These are phyloP conservation scores for Luffa acutangula DNA, from an alignment of 306 rosid species.

Conservation along the genomic window DNA sequence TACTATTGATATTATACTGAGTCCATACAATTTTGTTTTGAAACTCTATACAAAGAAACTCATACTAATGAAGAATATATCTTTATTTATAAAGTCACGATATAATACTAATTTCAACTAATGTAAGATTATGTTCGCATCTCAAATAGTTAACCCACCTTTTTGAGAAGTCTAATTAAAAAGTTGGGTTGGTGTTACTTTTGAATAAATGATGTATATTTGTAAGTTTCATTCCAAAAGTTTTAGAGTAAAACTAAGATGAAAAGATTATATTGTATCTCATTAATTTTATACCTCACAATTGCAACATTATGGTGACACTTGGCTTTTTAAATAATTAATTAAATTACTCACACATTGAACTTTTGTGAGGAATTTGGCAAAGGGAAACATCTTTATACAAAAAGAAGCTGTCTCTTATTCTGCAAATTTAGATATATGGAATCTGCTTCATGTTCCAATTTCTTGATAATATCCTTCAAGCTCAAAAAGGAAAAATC, in stretches of 20 bases:
- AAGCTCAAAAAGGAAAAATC: not conserved
- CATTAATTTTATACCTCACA: not conserved
- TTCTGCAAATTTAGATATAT: not conserved
- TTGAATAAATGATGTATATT: not conserved
- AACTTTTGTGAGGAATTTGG: not conserved
- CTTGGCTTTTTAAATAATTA: not conserved
- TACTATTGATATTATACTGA: no score
- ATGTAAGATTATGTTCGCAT: no score
- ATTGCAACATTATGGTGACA: not conserved
- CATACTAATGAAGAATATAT: not conserved
- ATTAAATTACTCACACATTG: not conserved
- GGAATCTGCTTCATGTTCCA: constrained; percentile 7
- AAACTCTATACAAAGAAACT: no score
- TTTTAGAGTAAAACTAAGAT: not conserved
- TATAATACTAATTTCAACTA: not conserved
- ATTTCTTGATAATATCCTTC: constrained; percentile 1
- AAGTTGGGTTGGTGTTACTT: not conserved
- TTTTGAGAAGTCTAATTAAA: no score
- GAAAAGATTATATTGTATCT: no score
- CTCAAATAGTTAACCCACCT: no score
- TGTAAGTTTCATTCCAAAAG: not conserved
- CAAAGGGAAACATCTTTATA: not conserved
- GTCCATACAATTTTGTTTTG: not conserved
- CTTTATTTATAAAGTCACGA: not conserved
- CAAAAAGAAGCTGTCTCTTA: not conserved